Conservation (phyloP, 2,329 filamentous ascomycete species). For the Geosmithia morbida region DNA sequence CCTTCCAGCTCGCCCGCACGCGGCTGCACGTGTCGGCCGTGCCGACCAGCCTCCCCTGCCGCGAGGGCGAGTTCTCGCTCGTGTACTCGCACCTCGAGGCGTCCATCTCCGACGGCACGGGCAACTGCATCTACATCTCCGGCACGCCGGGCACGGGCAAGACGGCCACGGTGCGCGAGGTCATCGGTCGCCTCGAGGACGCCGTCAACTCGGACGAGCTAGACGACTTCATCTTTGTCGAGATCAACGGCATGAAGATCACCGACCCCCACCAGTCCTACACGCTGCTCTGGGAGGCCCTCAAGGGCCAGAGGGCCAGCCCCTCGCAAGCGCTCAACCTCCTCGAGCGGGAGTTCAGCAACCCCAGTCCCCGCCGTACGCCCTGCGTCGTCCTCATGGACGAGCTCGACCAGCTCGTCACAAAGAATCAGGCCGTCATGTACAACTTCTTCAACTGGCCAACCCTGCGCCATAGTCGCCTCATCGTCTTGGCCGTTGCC, state of each 20-base stretch:
- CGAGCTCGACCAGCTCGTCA: conserved; percentile 93
- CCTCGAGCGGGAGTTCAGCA: conserved; percentile 81
- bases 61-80: conserved; percentile 78
- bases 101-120: conserved; percentile 84
- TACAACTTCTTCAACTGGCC: conserved; percentile 99
- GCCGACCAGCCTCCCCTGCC: conserved; percentile 75
- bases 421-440: conserved; percentile 99
- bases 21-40: conserved; percentile 90
- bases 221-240: conserved; percentile 97
- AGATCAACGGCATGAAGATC: conserved; percentile 99
- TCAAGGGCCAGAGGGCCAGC: conserved; percentile 85
- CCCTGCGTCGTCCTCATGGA: conserved; percentile 98
- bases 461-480: conserved; percentile 71
- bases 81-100: conserved; percentile 91
- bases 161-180: conserved; percentile 92
- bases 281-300: conserved; percentile 84
- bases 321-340: conserved; percentile 84
- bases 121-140: conserved; percentile 96
- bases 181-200: conserved; percentile 78
- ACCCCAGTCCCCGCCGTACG: conserved; percentile 77
- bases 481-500: conserved; percentile 93
- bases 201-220: conserved; percentile 80
- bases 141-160: conserved; percentile 97
- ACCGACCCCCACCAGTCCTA: conserved; percentile 97
- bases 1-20: conserved; percentile 80